Evolutionary conservation across 345 rosid species (phyloP).

Genomic region (Psidium guajava): DNA sequence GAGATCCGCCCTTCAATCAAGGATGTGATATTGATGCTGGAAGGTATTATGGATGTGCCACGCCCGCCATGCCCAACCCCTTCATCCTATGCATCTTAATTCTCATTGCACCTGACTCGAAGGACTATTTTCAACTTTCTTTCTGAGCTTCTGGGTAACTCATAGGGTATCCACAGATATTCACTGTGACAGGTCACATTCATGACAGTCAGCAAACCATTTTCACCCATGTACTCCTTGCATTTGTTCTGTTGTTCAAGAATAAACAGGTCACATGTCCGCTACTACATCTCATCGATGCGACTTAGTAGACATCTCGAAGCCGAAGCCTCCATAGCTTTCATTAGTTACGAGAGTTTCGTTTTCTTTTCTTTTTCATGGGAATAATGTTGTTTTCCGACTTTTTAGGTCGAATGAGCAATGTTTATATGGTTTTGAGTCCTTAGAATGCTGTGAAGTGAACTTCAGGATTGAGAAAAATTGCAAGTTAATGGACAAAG

Average conservation of each 20-base stretch:
- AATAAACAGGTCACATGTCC: neutral
- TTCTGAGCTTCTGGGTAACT: neutral
- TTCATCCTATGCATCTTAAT: neutral
- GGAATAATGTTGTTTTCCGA: neutral
- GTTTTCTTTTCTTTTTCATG: neutral
- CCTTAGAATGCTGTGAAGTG: accelerated
- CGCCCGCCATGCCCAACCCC: constrained; percentile 1
- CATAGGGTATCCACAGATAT: neutral
- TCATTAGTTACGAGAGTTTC: neutral
- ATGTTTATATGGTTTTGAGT: neutral
- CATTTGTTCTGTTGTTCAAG: neutral
- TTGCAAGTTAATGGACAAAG: neutral
- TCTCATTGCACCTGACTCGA: neutral
- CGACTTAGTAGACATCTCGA: neutral
- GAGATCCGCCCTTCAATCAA: constrained; percentile 10
- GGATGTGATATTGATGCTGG: constrained; percentile 8
- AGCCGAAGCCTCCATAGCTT: neutral
- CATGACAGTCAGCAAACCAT: neutral
- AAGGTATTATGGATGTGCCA: constrained; percentile 4
- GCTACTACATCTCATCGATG: accelerated
- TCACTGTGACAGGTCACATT: neutral
- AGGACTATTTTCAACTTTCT: neutral
- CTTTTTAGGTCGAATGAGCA: neutral
- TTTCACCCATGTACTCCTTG: neutral
- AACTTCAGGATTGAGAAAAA: neutral